These are phyloP conservation scores for Petunia axillaris DNA, from an alignment of 257 asterid genomes.

Conservation along the genomic window DNA sequence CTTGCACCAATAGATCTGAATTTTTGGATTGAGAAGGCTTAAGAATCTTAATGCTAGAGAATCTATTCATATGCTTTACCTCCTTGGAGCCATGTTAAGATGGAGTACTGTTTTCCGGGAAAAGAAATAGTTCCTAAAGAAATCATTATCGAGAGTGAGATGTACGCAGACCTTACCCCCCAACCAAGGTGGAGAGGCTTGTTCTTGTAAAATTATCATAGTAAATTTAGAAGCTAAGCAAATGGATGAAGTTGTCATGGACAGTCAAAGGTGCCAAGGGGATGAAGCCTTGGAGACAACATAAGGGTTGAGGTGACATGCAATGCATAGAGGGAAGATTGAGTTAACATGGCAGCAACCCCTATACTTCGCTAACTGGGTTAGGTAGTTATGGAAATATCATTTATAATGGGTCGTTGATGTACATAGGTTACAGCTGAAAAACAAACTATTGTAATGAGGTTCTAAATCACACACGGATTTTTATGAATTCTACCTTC, in stretches of 20 bases:
- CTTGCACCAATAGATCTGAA: not conserved
- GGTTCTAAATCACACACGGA: not conserved
- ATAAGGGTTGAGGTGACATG: slow-evolving; percentile 9
- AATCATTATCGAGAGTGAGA: no score
- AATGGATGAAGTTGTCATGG: not conserved
- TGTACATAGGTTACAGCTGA: not conserved
- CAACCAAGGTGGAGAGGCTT: no score
- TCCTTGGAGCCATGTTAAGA: not conserved
- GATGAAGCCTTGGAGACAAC: not conserved
- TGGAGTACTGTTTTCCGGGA: not conserved
- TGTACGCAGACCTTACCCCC: no score
- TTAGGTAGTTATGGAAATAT: not conserved
- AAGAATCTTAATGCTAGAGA: not conserved
- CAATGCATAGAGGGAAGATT: not conserved
- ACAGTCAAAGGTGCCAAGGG: not conserved
- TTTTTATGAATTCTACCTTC: not conserved
- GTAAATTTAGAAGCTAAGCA: not conserved
- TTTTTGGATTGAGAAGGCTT: not conserved
- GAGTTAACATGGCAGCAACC: not conserved
- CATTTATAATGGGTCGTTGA: slow-evolving; percentile 1
- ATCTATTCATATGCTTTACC: not conserved
- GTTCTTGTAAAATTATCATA: not conserved
- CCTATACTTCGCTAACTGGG: not conserved
- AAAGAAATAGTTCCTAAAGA: not conserved
- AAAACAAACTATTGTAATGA: not conserved